phyloP scores from a whole-genome alignment of 2,329 filamentous ascomycete species.

The Penicillium brevicompactum region DNA sequence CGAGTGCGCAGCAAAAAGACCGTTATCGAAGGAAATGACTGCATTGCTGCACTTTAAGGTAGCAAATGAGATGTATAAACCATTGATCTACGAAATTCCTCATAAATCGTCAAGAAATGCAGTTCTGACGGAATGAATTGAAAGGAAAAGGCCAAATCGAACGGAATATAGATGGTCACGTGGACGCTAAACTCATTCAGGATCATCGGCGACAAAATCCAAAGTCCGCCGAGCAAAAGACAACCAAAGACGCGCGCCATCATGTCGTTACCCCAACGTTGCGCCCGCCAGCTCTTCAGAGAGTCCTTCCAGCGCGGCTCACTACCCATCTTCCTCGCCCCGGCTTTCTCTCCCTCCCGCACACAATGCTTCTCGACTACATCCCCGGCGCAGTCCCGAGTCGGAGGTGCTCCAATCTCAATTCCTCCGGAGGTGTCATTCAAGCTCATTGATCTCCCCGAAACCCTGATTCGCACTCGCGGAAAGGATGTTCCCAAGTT shows the following conservation, averaged over 20 bases:
- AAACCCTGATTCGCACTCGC: conserved; percentile 60
- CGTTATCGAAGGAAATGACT: too few species aligned
- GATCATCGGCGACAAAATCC: conserved; percentile 36
- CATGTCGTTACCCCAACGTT: conserved; percentile 69
- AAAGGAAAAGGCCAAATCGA: neutral
- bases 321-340: conserved; percentile 73
- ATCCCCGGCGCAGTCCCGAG: conserved; percentile 70
- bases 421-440: conserved; percentile 84
- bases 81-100: neutral
- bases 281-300: conserved; percentile 58
- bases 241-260: conserved; percentile 24
- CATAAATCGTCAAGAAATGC: neutral
- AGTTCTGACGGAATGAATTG: neutral
- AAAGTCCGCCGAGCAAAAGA: conserved; percentile 26
- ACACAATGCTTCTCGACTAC: conserved; percentile 72
- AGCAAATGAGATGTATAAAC: too few species aligned
- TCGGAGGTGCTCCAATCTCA: conserved; percentile 78
- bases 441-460: conserved; percentile 64
- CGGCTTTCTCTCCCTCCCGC: conserved; percentile 60
- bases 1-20: too few species aligned
- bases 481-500: conserved; percentile 65
- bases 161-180: conserved; percentile 16
- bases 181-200: conserved; percentile 21
- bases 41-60: too few species aligned
- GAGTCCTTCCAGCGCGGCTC: conserved; percentile 52